phyloP scores from a whole-genome alignment of 2,329 filamentous ascomycete species.

The Helminthosporium solani region DNA sequence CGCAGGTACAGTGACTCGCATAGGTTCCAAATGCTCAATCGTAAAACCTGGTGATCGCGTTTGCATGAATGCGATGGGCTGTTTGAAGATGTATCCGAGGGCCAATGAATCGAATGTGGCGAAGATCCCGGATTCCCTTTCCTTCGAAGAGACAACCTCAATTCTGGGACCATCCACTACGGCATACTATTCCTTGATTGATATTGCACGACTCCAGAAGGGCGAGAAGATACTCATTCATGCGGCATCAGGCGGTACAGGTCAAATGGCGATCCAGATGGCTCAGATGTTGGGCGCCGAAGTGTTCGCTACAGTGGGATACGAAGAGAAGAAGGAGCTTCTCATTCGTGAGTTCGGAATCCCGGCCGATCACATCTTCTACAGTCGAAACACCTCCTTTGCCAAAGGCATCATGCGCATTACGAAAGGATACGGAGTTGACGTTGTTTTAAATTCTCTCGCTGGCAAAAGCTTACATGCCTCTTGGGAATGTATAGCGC shows the following conservation, averaged over 20 bases:
- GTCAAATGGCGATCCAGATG: conserved; percentile 21
- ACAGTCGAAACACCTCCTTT: conserved; percentile 24
- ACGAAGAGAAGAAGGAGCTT: conserved; percentile 11
- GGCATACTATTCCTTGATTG: conserved; percentile 16
- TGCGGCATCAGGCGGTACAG: conserved; percentile 21
- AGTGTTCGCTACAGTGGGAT: conserved; percentile 21
- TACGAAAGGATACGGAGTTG: conserved; percentile 29
- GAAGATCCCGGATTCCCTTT: not conserved
- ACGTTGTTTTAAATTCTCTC: conserved; percentile 32
- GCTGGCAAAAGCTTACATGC: conserved; percentile 18
- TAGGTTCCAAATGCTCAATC: not conserved
- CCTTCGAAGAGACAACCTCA: not conserved
- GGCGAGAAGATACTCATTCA: conserved; percentile 34
- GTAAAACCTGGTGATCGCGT: conserved; percentile 4
- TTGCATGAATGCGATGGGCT: conserved; percentile 1
- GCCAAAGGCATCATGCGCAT: conserved; percentile 15
- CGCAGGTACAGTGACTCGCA: conserved; percentile 13
- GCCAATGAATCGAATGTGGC: not conserved
- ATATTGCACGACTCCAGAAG: conserved; percentile 18
- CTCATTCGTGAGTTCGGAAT: conserved; percentile 14
- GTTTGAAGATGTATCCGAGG: not conserved
- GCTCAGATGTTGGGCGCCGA: conserved; percentile 14
- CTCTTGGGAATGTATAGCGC: conserved; percentile 49
- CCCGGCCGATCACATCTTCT: conserved; percentile 28
- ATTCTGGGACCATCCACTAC: conserved; percentile 1